phyloP scores from a whole-genome alignment of 2,329 filamentous ascomycete genomes.

The Chrysosporium keratinophilum region DNA sequence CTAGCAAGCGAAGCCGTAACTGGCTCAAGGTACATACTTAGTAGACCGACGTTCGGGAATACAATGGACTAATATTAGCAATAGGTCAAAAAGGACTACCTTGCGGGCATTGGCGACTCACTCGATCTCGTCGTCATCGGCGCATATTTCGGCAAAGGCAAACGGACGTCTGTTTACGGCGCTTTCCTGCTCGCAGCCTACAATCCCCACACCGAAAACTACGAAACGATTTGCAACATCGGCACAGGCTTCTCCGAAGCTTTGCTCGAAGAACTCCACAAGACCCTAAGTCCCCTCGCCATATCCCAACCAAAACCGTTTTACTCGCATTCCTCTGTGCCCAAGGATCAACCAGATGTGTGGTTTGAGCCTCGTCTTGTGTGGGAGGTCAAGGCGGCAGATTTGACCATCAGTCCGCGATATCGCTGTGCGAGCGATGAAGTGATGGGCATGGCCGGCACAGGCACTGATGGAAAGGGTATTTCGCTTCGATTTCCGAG shows the following conservation, averaged over 20 bases:
- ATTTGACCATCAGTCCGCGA: slow-evolving; percentile 80
- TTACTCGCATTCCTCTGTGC: slow-evolving; percentile 72
- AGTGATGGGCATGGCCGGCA: slow-evolving; percentile 57
- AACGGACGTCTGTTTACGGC: slow-evolving; percentile 89
- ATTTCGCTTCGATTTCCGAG: slow-evolving; percentile 84
- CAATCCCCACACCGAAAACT: slow-evolving; percentile 66
- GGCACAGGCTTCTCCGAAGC: slow-evolving; percentile 93
- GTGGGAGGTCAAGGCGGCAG: slow-evolving; percentile 96
- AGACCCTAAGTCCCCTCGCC: slow-evolving; percentile 60
- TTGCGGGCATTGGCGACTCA: slow-evolving; percentile 84
- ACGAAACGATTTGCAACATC: slow-evolving; percentile 97
- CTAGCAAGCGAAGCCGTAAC: slow-evolving; percentile 89
- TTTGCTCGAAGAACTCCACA: slow-evolving; percentile 79
- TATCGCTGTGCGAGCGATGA: slow-evolving; percentile 87
- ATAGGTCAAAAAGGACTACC: slow-evolving; percentile 95
- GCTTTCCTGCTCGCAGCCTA: slow-evolving; percentile 93
- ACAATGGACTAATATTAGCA: slow-evolving; percentile 1
- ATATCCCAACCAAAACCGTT: slow-evolving; percentile 92
- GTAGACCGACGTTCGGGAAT: background rate
- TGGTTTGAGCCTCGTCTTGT: slow-evolving; percentile 95
- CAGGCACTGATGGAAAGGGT: slow-evolving; percentile 56
- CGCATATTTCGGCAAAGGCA: slow-evolving; percentile 88
- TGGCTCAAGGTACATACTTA: slow-evolving; percentile 70
- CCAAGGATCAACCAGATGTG: slow-evolving; percentile 91
- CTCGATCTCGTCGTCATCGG: slow-evolving; percentile 92